These are phyloP conservation scores for Ochromonas danica DNA, from an alignment of 108 stramenopile genomes.

Conservation along the genomic window DNA sequence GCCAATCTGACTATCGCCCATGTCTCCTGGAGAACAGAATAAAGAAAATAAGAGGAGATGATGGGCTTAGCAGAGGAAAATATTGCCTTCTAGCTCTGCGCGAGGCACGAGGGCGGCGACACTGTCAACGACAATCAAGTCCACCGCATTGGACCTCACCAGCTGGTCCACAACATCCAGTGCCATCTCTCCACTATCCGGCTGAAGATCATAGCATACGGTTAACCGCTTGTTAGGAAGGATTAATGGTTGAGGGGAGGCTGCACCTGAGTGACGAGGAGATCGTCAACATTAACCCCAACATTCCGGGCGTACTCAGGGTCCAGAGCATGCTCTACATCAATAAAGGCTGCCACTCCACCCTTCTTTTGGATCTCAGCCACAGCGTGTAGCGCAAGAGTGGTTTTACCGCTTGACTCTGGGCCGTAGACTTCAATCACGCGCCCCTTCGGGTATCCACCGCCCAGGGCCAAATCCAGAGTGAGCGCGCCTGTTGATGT, in stretches of 20 bases:
- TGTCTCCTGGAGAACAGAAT: too few relatives aligned
- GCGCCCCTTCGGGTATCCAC: conserved; percentile 44
- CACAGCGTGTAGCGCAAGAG: conserved; percentile 88
- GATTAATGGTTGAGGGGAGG: not conserved
- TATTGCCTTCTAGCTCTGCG: conserved; percentile 76
- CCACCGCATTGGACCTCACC: conserved; percentile 79
- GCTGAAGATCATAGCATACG: conserved; percentile 49
- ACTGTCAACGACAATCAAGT: conserved; percentile 88
- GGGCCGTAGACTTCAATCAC: conserved; percentile 91
- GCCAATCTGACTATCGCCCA: conserved; percentile 55
- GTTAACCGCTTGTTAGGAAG: not conserved
- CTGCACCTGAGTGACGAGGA: conserved; percentile 67
- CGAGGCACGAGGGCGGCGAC: conserved; percentile 93
- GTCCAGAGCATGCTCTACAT: conserved; percentile 97
- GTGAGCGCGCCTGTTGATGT: conserved; percentile 81
- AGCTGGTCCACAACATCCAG: conserved; percentile 93
- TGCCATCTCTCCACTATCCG: conserved; percentile 94
- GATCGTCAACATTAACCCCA: conserved; percentile 79
- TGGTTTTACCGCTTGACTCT: conserved; percentile 89
- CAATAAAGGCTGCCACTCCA: conserved; percentile 88
- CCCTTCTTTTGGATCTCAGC: conserved; percentile 79
- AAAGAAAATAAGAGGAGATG: too few relatives aligned
- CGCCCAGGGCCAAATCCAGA: conserved; percentile 62
- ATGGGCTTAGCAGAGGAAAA: too few relatives aligned
- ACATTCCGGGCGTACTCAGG: conserved; percentile 75